These are phyloP conservation scores for Aspergillus ruber DNA, from an alignment of 2,329 filamentous ascomycete genomes.

Conservation along the genomic window DNA sequence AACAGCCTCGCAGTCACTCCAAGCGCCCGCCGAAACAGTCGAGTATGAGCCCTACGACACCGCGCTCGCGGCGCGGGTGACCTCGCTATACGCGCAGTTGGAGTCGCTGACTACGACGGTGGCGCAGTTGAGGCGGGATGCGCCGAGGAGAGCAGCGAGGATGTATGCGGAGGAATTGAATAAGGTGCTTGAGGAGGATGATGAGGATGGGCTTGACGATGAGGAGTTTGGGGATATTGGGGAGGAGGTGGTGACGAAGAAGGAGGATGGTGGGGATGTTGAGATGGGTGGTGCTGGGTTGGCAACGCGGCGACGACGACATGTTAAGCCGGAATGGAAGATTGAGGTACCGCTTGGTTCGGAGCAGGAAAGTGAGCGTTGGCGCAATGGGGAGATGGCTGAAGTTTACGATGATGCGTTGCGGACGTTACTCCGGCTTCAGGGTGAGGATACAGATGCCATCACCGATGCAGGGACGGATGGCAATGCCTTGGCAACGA, in stretches of 20 bases:
- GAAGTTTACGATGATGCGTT: conserved; percentile 37
- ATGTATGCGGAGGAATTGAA: conserved; percentile 31
- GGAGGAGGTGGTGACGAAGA: no score
- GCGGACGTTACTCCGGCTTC: conserved; percentile 32
- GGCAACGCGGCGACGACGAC: not conserved
- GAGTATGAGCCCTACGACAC: conserved; percentile 44
- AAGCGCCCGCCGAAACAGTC: conserved; percentile 33
- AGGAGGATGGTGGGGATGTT: not conserved
- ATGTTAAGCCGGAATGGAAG: conserved; percentile 19
- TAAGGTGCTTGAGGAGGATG: conserved; percentile 31
- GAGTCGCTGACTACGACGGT: conserved; percentile 43
- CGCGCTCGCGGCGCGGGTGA: conserved; percentile 36
- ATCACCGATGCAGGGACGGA: conserved; percentile 18
- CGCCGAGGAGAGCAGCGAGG: conserved; percentile 36
- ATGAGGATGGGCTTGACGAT: conserved; percentile 56
- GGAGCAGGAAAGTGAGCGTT: conserved; percentile 29
- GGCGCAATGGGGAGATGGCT: conserved; percentile 37
- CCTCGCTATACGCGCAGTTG: conserved; percentile 41
- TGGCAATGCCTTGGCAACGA: conserved; percentile 37
- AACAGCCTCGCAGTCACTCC: conserved; percentile 23
- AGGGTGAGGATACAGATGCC: conserved; percentile 26
- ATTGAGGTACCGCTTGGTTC: conserved; percentile 28
- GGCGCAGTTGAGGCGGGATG: conserved; percentile 40
- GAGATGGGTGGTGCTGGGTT: not conserved
- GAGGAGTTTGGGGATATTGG: conserved; percentile 41